These are phyloP conservation scores for Rhizoclosmatium globosum DNA, from an alignment of 192 early-diverging fungal genomes.

Conservation along the genomic window DNA sequence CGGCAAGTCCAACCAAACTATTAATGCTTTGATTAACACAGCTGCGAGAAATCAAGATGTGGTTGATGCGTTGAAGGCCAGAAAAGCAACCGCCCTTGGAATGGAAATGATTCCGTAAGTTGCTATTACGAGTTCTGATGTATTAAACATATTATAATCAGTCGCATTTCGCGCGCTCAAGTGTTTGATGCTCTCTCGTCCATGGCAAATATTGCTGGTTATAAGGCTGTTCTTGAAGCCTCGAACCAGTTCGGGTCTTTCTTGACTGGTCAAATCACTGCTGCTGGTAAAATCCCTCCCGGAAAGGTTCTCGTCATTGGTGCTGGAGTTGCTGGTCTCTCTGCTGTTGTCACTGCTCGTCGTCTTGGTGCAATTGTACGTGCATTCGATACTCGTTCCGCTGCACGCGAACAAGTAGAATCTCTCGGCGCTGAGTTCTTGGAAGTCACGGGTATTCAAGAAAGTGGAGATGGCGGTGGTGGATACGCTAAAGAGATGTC, in stretches of 20 bases:
- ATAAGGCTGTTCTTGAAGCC: constrained; percentile 48
- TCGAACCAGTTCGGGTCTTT: constrained; percentile 47
- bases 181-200: constrained; percentile 48
- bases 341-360: constrained; percentile 43
- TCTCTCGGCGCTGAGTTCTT: constrained; percentile 45
- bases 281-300: constrained; percentile 51
- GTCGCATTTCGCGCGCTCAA: constrained; percentile 43
- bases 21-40: background rate
- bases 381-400: constrained; percentile 46
- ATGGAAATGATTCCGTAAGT: constrained; percentile 37
- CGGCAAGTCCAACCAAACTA: no score
- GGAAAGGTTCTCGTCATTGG: constrained; percentile 47
- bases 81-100: constrained; percentile 26
- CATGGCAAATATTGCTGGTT: constrained; percentile 52
- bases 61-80: constrained; percentile 2
- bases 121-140: background rate
- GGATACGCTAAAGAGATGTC: constrained; percentile 49
- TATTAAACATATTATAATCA: constrained; percentile 13
- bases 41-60: constrained; percentile 33
- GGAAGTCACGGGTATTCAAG: constrained; percentile 38
- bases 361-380: constrained; percentile 50
- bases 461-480: constrained; percentile 41
- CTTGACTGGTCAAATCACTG: constrained; percentile 50
- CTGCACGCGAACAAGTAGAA: constrained; percentile 46
- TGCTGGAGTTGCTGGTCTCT: constrained; percentile 49